Evolutionary conservation across 176 grass and related monocot species (phyloP), one percentile per base, ranked within the genome.

Genomic region (Rhynchospora pubera): DNA sequence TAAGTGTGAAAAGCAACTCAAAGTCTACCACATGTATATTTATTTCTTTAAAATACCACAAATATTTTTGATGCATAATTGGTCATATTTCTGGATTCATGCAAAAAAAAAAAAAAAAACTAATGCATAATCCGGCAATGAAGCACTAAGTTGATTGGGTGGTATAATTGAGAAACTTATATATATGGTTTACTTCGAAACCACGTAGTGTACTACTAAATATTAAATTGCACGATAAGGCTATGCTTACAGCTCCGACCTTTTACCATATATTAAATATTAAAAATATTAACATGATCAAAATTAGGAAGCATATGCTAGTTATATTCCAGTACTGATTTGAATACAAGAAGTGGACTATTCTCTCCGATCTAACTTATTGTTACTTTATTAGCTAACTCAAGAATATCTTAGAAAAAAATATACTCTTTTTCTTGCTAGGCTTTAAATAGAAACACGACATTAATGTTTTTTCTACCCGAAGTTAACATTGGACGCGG

Each of bases 221-320:
- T n/a, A 52, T 51, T 53, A 75, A 59, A 79, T 39, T 59, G 4
- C 6, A 9, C 58, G 44, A 61, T 30, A 30, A 26, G 47, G 18
- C 57, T 42, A 21, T 61, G 18, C 7, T 79, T 60, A n/a, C 39
- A 65, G 30, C 10, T 23, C 28, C 28, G 43, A 63, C 79, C 43
- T 65, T 47, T 12, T 65, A 81, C 51, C 13, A 32, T 72, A 48
- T 65, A 65, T 44, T 19, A 79, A 47, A 39, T 39, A 39, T 39
- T 39, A 39, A 26, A 59, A 58, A 79, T 42, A 18, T 12, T 72
- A 65, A 50, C 13, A 57, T 19, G 22, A 23, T 65, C 22, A 15
- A 65, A 81, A 14, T 9, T 45, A 0, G 18, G 39, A 81, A 81
- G 79, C n/a, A 81, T 81, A 81, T 81, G 78, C 78, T 81, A 65